A percentile compares a stretch with the other conserved stretches of the same genome.
phyloP scores from a whole-genome alignment of 352 stramenopile species.

The Sclerospora graminicola region DNA sequence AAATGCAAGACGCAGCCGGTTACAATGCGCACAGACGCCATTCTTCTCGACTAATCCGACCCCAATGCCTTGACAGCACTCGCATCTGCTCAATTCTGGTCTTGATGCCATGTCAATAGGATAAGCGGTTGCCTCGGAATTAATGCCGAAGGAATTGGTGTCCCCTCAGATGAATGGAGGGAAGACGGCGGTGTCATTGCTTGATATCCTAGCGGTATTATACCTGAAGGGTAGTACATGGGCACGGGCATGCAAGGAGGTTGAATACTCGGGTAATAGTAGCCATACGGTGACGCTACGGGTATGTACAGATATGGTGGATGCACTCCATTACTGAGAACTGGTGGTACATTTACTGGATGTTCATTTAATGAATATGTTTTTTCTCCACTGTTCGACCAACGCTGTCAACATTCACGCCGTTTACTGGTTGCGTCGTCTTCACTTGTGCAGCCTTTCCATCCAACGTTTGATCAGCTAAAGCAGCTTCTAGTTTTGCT shows the following conservation, averaged over 20 bases:
- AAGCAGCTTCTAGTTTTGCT: slow-evolving; percentile 25
- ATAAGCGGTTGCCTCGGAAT: slow-evolving; percentile 17
- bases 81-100: slow-evolving; percentile 34
- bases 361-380: slow-evolving; percentile 9
- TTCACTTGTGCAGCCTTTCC: neutral
- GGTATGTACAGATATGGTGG: slow-evolving; percentile 27
- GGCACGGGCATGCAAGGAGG: slow-evolving; percentile 16
- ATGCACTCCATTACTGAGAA: slow-evolving; percentile 20
- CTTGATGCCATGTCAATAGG: slow-evolving; percentile 8
- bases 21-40: slow-evolving; percentile 55
- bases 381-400: neutral
- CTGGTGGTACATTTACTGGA: slow-evolving; percentile 1
- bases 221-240: slow-evolving; percentile 21
- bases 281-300: slow-evolving; percentile 21
- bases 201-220: slow-evolving; percentile 18
- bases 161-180: slow-evolving; percentile 10
- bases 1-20: slow-evolving; percentile 53
- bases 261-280: slow-evolving; percentile 32
- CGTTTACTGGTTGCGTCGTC: slow-evolving; percentile 3
- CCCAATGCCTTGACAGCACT: slow-evolving; percentile 38
- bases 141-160: slow-evolving; percentile 20
- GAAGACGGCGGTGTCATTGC: slow-evolving; percentile 6
- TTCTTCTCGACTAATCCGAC: slow-evolving; percentile 64
- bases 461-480: slow-evolving; percentile 24
- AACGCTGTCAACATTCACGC: neutral